A percentile compares a stretch with the other conserved stretches of the same genome.
Evolutionary conservation across 2,329 filamentous ascomycete genomes (phyloP).

Genomic region (Grosmannia clavigera): DNA sequence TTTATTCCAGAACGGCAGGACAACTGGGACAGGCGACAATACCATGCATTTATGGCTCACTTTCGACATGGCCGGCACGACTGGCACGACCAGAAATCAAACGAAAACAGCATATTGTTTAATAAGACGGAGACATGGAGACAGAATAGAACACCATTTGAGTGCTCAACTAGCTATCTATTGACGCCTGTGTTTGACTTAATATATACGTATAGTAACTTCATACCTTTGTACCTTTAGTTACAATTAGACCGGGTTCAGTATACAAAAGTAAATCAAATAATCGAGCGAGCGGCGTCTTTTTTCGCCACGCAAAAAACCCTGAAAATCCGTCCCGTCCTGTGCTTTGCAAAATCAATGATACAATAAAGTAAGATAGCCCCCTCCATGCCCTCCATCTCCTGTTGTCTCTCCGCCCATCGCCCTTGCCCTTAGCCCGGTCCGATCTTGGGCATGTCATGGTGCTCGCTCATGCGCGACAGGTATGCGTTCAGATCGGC

Average conservation of each 20-base stretch:
- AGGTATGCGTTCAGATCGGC: constrained; percentile 93
- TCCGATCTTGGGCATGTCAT: constrained; percentile 76
- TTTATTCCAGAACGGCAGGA: constrained; percentile 1
- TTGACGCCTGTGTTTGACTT: neutral
- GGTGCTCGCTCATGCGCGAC: constrained; percentile 85
- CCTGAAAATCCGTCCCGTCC: no score
- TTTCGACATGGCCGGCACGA: neutral
- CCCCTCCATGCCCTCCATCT: neutral
- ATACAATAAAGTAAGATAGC: neutral
- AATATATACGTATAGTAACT: no score
- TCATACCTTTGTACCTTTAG: no score
- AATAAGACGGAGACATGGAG: neutral
- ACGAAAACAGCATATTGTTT: neutral
- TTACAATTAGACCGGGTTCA: no score
- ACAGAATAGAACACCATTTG: neutral
- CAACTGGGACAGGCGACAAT: neutral
- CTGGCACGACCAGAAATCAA: neutral
- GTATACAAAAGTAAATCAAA: neutral
- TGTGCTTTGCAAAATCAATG: neutral
- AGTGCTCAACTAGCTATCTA: neutral
- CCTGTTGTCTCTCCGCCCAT: neutral
- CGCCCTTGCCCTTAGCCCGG: constrained; percentile 31
- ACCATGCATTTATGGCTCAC: neutral
- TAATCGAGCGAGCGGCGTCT: no score
- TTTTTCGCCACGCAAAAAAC: no score